Conservation (phyloP, 140 eudicot species). For the Flaveria floridana region DNA sequence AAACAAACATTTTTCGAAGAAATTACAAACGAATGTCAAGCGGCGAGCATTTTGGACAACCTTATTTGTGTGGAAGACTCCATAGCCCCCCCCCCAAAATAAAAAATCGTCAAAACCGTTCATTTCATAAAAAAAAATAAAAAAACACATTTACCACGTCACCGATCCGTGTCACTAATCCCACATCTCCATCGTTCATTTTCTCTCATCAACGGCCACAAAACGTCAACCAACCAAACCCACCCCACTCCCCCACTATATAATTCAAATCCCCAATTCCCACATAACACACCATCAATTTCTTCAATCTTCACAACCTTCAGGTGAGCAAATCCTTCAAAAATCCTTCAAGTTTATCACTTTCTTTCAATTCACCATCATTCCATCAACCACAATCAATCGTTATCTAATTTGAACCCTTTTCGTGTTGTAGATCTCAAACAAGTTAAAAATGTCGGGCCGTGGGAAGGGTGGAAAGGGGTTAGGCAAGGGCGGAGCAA, state of each 20-base stretch:
- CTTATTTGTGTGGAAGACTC: too few relatives aligned
- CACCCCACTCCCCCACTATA: conserved; percentile 9
- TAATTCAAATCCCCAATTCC: conserved; percentile 17
- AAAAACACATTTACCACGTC: conserved; percentile 28
- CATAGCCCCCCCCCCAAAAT: too few relatives aligned
- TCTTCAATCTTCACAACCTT: neutral
- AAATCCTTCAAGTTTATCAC: too few relatives aligned
- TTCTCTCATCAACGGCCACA: conserved; percentile 20
- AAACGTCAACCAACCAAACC: conserved; percentile 15
- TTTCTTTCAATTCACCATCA: neutral
- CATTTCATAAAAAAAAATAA: neutral
- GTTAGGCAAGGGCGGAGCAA: conserved; percentile 47
- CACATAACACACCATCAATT: neutral
- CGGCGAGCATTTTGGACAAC: too few relatives aligned
- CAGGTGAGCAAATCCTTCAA: conserved; percentile 8
- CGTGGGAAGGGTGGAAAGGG: conserved; percentile 48
- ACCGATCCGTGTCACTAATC: conserved; percentile 18
- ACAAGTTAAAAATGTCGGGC: conserved; percentile 29
- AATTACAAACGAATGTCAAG: too few relatives aligned
- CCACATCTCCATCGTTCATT: conserved; percentile 19
- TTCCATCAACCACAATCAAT: neutral
- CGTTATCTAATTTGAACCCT: neutral
- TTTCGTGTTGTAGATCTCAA: neutral
- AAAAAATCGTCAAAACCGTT: neutral
- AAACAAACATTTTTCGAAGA: too few relatives aligned